A percentile compares a stretch with the other conserved stretches of the same genome.
These are phyloP conservation scores for Neonectria magnoliae DNA, from an alignment of 2,329 filamentous ascomycete species.

Conservation along the genomic window DNA sequence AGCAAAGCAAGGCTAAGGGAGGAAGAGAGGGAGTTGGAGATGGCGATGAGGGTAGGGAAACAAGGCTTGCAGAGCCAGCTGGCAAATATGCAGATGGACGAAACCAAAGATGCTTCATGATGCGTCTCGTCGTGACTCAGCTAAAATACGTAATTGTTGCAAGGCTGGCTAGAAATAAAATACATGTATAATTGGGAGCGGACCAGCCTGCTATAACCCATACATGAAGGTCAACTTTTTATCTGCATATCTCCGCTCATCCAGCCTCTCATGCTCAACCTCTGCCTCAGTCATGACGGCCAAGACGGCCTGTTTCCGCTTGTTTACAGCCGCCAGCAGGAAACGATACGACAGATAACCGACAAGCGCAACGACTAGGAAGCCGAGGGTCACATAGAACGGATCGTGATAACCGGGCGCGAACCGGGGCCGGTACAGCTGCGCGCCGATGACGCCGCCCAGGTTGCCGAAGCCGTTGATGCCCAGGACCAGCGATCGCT, in stretches of 20 bases:
- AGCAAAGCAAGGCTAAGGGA: slow-evolving; percentile 71
- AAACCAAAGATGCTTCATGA: slow-evolving; percentile 32
- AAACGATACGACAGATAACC: slow-evolving; percentile 39
- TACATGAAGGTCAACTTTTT: slow-evolving; percentile 44
- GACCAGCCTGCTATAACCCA: slow-evolving; percentile 27
- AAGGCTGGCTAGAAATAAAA: background rate
- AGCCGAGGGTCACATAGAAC: slow-evolving; percentile 40
- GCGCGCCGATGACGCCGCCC: slow-evolving; percentile 40
- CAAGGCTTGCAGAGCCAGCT: slow-evolving; percentile 72
- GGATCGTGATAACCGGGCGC: slow-evolving; percentile 38
- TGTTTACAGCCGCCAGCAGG: slow-evolving; percentile 34
- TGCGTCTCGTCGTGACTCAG: slow-evolving; percentile 20
- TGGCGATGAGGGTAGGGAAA: slow-evolving; percentile 75
- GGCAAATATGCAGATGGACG: slow-evolving; percentile 43
- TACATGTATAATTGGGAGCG: background rate
- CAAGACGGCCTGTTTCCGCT: slow-evolving; percentile 30
- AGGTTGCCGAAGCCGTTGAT: slow-evolving; percentile 44
- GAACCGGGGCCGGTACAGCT: slow-evolving; percentile 39
- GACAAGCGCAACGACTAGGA: slow-evolving; percentile 33
- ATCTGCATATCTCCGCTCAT: slow-evolving; percentile 40
- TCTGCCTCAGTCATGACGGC: slow-evolving; percentile 35
- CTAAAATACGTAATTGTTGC: background rate
- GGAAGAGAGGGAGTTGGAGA: slow-evolving; percentile 73
- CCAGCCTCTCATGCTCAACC: slow-evolving; percentile 40
- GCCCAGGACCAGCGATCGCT: slow-evolving; percentile 42